phyloP scores from a whole-genome alignment of 352 stramenopile species.

The Pythium periplocum region DNA sequence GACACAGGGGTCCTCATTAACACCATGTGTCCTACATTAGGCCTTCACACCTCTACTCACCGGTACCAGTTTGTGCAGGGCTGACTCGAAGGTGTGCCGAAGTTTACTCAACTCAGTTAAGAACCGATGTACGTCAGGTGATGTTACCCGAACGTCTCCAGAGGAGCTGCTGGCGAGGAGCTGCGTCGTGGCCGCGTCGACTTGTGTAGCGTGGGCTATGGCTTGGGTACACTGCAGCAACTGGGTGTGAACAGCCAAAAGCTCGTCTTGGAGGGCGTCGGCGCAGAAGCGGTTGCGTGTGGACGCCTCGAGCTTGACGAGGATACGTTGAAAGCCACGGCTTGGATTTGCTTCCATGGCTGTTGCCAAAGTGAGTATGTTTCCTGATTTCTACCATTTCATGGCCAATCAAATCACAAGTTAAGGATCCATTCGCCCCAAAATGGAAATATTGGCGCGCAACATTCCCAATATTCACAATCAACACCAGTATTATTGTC shows the following conservation, averaged over 20 bases:
- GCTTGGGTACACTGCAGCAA: conserved; percentile 18
- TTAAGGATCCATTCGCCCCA: conserved; percentile 5
- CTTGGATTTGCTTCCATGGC: conserved; percentile 11
- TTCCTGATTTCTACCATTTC: neutral
- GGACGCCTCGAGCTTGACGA: conserved; percentile 15
- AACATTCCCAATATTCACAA: too few species aligned
- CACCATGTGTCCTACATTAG: too few species aligned
- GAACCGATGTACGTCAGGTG: conserved; percentile 18
- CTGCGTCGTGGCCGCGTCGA: conserved; percentile 19
- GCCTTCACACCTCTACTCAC: neutral
- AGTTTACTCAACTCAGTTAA: conserved; percentile 33
- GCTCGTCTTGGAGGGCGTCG: conserved; percentile 20
- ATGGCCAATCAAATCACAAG: neutral
- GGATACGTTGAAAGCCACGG: conserved; percentile 26
- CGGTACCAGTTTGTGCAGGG: neutral
- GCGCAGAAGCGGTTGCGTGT: conserved; percentile 20
- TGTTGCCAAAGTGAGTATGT: neutral
- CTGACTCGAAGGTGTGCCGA: conserved; percentile 13
- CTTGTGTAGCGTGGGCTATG: conserved; percentile 24
- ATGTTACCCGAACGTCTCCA: too few species aligned
- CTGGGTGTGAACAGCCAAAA: conserved; percentile 13
- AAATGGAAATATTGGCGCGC: neutral
- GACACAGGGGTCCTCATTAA: too few species aligned
- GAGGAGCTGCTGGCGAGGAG: conserved; percentile 10
- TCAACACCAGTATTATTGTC: too few species aligned